Conservation (phyloP, 305 asterid genomes). For the Plantago lanceolata region DNA sequence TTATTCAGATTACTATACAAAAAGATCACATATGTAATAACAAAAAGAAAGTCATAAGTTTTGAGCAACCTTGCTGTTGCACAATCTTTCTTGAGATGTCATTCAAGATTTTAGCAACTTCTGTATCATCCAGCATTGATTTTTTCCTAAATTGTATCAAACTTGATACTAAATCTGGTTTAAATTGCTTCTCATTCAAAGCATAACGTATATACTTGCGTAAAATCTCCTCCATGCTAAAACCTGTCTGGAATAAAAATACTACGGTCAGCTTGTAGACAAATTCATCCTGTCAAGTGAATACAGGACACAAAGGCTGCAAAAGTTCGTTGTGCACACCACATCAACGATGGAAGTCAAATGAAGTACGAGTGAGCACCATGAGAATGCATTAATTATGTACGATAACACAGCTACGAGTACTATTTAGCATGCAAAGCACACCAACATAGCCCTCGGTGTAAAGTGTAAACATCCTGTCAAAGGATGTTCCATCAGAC, state of each 20-base stretch:
- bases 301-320: conserved; percentile 11
- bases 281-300: conserved; percentile 9
- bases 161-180: conserved; percentile 64
- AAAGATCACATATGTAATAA: conserved; percentile 11
- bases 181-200: conserved; percentile 90
- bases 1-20: conserved; percentile 6
- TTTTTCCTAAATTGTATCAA: conserved; percentile 80
- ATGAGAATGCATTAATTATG: conserved; percentile 2
- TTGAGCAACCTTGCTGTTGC: conserved; percentile 68
- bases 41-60: conserved; percentile 22
- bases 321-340: conserved; percentile 6
- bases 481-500: neutral
- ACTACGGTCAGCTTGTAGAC: conserved; percentile 21
- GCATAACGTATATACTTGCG: conserved; percentile 86
- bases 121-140: conserved; percentile 66
- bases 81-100: conserved; percentile 88
- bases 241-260: conserved; percentile 75
- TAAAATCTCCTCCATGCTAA: conserved; percentile 71
- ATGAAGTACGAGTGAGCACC: neutral
- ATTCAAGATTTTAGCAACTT: conserved; percentile 73
- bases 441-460: conserved; percentile 7
- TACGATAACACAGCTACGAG: neutral
- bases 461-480: neutral
- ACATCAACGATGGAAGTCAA: neutral
- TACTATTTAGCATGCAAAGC: neutral